These are phyloP conservation scores for Apiotrichum siamense DNA, from an alignment of 1,284 basidiomycete species.

Conservation along the genomic window DNA sequence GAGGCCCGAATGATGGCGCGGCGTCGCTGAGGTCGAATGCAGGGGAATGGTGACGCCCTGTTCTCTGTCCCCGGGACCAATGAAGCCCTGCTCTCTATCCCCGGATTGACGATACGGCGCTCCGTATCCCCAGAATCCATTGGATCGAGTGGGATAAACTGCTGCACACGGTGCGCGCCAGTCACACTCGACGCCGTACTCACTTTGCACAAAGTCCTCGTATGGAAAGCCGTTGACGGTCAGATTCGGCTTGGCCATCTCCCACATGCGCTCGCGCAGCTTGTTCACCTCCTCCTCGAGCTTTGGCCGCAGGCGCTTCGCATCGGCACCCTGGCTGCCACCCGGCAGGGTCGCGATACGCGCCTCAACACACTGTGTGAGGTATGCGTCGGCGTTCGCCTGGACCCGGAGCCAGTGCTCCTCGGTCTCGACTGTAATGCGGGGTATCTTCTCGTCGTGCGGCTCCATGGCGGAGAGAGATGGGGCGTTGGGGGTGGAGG, in stretches of 20 bases:
- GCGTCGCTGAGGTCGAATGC: too few relatives aligned
- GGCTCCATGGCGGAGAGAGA: slow-evolving; percentile 11
- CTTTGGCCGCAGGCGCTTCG: slow-evolving; percentile 30
- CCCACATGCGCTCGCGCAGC: slow-evolving; percentile 47
- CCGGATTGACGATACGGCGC: too few relatives aligned
- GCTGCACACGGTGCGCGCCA: too few relatives aligned
- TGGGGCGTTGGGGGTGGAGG: too few relatives aligned
- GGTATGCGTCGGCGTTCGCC: slow-evolving; percentile 26
- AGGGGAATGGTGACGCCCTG: too few relatives aligned
- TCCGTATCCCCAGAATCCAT: too few relatives aligned
- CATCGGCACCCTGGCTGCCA: slow-evolving; percentile 28
- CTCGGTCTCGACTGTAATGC: slow-evolving; percentile 37
- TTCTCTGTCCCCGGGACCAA: too few relatives aligned
- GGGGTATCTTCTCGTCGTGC: slow-evolving; percentile 1
- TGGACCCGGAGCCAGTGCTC: slow-evolving; percentile 40
- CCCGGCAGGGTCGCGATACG: slow-evolving; percentile 35
- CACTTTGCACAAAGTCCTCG: slow-evolving; percentile 57
- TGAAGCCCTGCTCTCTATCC: too few relatives aligned
- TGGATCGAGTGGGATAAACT: too few relatives aligned
- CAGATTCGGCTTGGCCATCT: slow-evolving; percentile 62
- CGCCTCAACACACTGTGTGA: slow-evolving; percentile 28
- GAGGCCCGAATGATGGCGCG: too few relatives aligned
- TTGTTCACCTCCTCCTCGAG: slow-evolving; percentile 33
- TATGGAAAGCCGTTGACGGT: slow-evolving; percentile 71
- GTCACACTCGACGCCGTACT: too few relatives aligned